Percentiles rank a stretch among this genome's conserved stretches.
Conservation (phyloP, 805 yeast genomes). For the Schizosaccharomyces osmophilus region DNA sequence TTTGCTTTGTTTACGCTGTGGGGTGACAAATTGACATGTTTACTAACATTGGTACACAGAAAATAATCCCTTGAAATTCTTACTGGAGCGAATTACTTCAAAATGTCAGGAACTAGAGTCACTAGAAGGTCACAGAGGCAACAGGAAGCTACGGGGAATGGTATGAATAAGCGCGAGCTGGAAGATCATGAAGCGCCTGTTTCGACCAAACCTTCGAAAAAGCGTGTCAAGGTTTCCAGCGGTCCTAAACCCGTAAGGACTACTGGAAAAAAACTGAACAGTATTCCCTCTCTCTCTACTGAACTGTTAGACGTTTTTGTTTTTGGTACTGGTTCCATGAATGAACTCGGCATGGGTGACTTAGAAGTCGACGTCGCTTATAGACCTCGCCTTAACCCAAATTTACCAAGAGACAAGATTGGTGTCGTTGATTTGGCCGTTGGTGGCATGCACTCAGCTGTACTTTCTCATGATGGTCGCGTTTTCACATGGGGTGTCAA, state of each 20-base stretch:
- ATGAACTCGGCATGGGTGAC: slow-evolving; percentile 95
- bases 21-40: too few species aligned
- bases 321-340: slow-evolving; percentile 94
- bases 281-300: slow-evolving; percentile 7
- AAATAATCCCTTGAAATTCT: too few species aligned
- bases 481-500: slow-evolving; percentile 99
- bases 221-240: not conserved
- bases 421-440: slow-evolving; percentile 70
- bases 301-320: slow-evolving; percentile 54
- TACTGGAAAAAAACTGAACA: not conserved
- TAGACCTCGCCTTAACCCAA: slow-evolving; percentile 80
- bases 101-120: not conserved
- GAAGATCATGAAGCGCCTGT: not conserved
- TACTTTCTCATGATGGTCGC: slow-evolving; percentile 46
- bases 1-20: too few species aligned
- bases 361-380: slow-evolving; percentile 78
- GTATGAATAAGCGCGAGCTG: not conserved
- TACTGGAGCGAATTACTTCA: not conserved
- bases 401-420: slow-evolving; percentile 32
- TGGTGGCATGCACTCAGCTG: slow-evolving; percentile 90
- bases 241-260: not conserved
- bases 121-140: not conserved
- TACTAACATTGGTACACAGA: too few species aligned
- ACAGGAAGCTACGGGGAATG: not conserved
- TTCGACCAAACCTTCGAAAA: not conserved